Evolutionary conservation across 1,139 yeast genomes (phyloP).

Genomic region (Yarrowia galli): DNA sequence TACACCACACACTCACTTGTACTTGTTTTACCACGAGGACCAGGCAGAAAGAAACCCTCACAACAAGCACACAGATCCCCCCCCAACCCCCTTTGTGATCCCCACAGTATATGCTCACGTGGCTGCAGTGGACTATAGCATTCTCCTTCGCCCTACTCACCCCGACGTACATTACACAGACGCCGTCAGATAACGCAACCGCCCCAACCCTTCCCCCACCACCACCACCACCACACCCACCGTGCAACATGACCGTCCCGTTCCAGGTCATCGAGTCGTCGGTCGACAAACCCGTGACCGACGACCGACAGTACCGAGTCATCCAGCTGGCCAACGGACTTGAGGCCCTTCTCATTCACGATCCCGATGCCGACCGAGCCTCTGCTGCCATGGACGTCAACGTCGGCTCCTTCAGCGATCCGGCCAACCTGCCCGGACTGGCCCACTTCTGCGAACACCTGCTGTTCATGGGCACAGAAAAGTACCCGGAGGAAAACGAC

Average conservation of each 20-base stretch:
- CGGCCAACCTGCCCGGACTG: slow-evolving; percentile 74
- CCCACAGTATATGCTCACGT: slow-evolving; percentile 31
- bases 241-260: slow-evolving; percentile 29
- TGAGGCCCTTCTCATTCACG: slow-evolving; percentile 79
- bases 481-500: slow-evolving; percentile 91
- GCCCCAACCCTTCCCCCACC: slow-evolving; percentile 10
- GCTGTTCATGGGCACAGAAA: slow-evolving; percentile 94
- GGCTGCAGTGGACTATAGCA: slow-evolving; percentile 26
- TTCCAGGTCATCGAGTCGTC: slow-evolving; percentile 42
- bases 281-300: slow-evolving; percentile 54
- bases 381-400: slow-evolving; percentile 94
- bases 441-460: slow-evolving; percentile 98
- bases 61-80: neutral
- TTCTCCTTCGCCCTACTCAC: slow-evolving; percentile 2
- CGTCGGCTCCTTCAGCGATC: slow-evolving; percentile 89
- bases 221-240: slow-evolving; percentile 1
- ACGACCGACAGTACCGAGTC: slow-evolving; percentile 76
- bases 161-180: neutral
- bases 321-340: slow-evolving; percentile 71
- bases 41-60: neutral
- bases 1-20: neutral
- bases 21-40: slow-evolving; percentile 2
- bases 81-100: neutral
- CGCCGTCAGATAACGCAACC: slow-evolving; percentile 1
- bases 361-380: slow-evolving; percentile 84